Evolutionary conservation across 2,329 filamentous ascomycete genomes (phyloP).

Genomic region (Fusarium sp.): DNA sequence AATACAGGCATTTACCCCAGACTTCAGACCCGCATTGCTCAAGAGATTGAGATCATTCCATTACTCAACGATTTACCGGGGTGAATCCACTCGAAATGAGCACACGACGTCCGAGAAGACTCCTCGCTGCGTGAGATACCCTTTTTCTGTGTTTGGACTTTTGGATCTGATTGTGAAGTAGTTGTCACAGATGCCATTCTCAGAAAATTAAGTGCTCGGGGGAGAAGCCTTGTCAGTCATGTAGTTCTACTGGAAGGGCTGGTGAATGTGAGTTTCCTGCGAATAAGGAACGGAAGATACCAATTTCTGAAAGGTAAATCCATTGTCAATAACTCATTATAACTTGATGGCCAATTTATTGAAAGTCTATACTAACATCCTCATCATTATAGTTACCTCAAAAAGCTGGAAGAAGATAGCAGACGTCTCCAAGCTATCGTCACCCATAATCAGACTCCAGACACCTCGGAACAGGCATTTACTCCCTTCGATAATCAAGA

Average conservation of each 20-base stretch:
- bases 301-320: constrained; percentile 33
- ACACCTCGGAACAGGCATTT: constrained; percentile 15
- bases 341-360: fast-evolving
- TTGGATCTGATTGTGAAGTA: constrained; percentile 14
- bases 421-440: constrained; percentile 6
- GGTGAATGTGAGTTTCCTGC: constrained; percentile 53
- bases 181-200: constrained; percentile 56
- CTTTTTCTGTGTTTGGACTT: neutral
- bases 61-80: constrained; percentile 18
- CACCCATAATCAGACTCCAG: constrained; percentile 25
- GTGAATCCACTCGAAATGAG: constrained; percentile 20
- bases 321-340: neutral
- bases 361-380: neutral
- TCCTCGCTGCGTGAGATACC: constrained; percentile 43
- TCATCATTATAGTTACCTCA: constrained; percentile 12
- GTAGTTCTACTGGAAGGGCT: constrained; percentile 50
- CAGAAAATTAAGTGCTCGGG: constrained; percentile 61
- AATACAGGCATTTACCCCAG: constrained; percentile 25
- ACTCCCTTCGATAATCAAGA: constrained; percentile 13
- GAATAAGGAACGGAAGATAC: constrained; percentile 56
- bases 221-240: constrained; percentile 55
- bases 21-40: constrained; percentile 29
- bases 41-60: constrained; percentile 9
- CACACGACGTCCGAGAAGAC: constrained; percentile 37
- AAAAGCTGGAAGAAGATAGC: constrained; percentile 31